Base-by-base conservation (phyloP, 2,329 filamentous ascomycete genomes). In the Botrytis sinoallii region DNA sequence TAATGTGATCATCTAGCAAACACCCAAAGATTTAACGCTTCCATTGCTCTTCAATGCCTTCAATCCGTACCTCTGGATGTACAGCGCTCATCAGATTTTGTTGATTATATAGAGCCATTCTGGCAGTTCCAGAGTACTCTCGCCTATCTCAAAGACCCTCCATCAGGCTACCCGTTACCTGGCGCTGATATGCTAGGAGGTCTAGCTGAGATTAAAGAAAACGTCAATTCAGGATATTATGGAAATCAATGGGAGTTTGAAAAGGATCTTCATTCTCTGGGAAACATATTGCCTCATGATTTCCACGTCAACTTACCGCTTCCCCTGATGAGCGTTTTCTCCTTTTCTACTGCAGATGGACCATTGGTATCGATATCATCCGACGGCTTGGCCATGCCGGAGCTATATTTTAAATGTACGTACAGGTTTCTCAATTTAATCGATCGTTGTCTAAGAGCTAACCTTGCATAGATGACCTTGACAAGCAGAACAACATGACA, bases 331-430 rank as follows among this genome's bases (percentile, higher is more conserved):
- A 77, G 75, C 83, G 83, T 40, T 83, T 86, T 32, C 81, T 81
- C n/a, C 78, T 87, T 78, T 81, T 46, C 42, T 22, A 70, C 52
- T 32, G 22, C 38, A 25, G 52, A 60, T 68, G 64, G 64, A 7
- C 59, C 66, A 20, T 83, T 91, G 1, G 87, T 90, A 0, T 90
- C 89, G 0, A 84, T 90, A 12, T 91, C 89, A 1, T 74, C 81
- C 3, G 88, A 91, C 79, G 89, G 89, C 14, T 79, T 83, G 22
- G 83, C 85, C 71, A 78, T 88, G 5, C 89, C 89, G 0, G 84
- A 88, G 73, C 81, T 89, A 1, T 91, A 88, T 74, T 69, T 69
- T 9, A 69, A 60, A 32, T 29, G 64, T 69, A 69, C 25, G 71
- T 60, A 60, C n/a, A 5, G 5, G 6, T 25, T 25, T 18, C 6